phyloP scores from a whole-genome alignment of 2,329 filamentous ascomycete species.

The Fusarium piperis region DNA sequence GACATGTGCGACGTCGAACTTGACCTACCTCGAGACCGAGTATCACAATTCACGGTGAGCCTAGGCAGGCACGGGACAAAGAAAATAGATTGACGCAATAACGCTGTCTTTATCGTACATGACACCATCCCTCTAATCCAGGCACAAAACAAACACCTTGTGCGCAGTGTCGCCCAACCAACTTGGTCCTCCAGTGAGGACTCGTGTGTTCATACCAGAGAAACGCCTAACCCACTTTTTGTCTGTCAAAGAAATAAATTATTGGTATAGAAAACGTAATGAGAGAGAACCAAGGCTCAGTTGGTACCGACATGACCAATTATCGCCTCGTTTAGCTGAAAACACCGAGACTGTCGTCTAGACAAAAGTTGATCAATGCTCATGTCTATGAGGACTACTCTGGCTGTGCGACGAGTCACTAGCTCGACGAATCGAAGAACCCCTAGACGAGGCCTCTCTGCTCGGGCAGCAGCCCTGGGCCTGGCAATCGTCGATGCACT shows the following conservation, averaged over 20 bases:
- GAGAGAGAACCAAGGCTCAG: conserved; percentile 3
- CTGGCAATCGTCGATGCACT: conserved; percentile 53
- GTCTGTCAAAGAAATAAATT: conserved; percentile 14
- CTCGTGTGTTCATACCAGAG: conserved; percentile 15
- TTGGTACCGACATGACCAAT: background rate
- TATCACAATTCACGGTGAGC: background rate
- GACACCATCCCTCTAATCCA: conserved; percentile 9
- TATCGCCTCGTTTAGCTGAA: background rate
- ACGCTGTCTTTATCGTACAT: conserved; percentile 32
- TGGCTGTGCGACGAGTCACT: conserved; percentile 47
- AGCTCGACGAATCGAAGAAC: conserved; percentile 48
- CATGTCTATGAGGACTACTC: conserved; percentile 23
- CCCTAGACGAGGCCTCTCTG: conserved; percentile 46
- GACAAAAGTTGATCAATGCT: conserved; percentile 16
- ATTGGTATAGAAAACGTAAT: conserved; percentile 17
- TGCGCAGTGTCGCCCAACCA: conserved; percentile 3
- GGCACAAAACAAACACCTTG: conserved; percentile 10
- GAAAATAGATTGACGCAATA: conserved; percentile 13
- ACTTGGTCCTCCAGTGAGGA: background rate
- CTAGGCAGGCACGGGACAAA: background rate
- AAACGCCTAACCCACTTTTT: conserved; percentile 39
- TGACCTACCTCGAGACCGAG: background rate
- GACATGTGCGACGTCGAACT: background rate
- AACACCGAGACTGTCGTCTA: background rate
- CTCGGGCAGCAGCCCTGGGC: conserved; percentile 46